Percentiles rank a stretch among this genome's conserved stretches.
These are phyloP conservation scores for Nannizziopsis arthrosporioides DNA, from an alignment of 2,329 filamentous ascomycete species.

Conservation along the genomic window DNA sequence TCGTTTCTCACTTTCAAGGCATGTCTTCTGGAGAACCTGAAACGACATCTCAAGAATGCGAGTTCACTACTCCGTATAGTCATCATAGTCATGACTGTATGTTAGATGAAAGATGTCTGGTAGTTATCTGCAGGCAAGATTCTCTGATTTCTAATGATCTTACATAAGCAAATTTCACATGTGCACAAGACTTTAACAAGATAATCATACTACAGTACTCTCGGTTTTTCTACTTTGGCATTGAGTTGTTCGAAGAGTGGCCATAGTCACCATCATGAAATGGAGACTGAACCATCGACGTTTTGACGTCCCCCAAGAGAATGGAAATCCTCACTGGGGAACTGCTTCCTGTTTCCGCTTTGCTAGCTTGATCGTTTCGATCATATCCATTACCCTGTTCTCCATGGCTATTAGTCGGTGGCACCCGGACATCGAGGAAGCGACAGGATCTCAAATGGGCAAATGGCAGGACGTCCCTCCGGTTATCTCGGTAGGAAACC, in stretches of 20 bases:
- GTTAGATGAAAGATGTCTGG: too few species aligned
- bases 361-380: slow-evolving; percentile 16
- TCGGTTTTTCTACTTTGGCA: neutral
- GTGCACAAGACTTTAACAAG: too few species aligned
- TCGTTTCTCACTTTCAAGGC: too few species aligned
- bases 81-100: too few species aligned
- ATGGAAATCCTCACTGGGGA: slow-evolving; percentile 9
- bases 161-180: too few species aligned
- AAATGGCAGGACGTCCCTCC: slow-evolving; percentile 26
- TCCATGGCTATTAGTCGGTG: slow-evolving; percentile 20
- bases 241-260: too few species aligned
- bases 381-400: slow-evolving; percentile 22
- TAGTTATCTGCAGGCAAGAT: too few species aligned
- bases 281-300: neutral
- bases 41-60: too few species aligned
- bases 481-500: slow-evolving; percentile 19
- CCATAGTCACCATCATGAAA: neutral
- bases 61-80: too few species aligned
- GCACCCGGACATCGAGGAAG: slow-evolving; percentile 23
- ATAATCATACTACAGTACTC: too few species aligned
- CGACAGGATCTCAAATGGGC: slow-evolving; percentile 17
- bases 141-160: too few species aligned
- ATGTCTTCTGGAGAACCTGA: too few species aligned
- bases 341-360: slow-evolving; percentile 18
- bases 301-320: neutral